Percentiles rank a stretch among this genome's conserved stretches.
phyloP scores from a whole-genome alignment of 352 stramenopile species.

The Phytophthora ramorum region DNA sequence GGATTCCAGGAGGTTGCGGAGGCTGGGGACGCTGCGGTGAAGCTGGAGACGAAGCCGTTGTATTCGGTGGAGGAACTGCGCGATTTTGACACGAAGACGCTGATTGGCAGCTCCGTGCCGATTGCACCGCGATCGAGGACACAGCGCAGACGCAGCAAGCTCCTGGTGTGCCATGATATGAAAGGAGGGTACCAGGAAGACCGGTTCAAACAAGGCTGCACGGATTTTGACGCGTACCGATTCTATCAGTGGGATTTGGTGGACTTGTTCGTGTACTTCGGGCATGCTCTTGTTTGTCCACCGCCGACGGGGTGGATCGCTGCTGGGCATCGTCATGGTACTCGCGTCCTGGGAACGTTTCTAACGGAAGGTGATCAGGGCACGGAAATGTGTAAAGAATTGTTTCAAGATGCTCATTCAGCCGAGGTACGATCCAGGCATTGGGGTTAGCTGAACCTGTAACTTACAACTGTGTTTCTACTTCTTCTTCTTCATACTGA shows the following conservation, averaged over 20 bases:
- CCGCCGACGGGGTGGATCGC: slow-evolving; percentile 52
- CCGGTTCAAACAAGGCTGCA: slow-evolving; percentile 47
- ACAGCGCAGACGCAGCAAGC: slow-evolving; percentile 44
- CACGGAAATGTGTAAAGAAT: slow-evolving; percentile 28
- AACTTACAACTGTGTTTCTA: neutral
- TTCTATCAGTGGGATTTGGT: slow-evolving; percentile 67
- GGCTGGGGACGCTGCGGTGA: neutral
- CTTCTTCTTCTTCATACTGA: neutral
- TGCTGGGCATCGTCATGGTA: slow-evolving; percentile 55
- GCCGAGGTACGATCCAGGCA: slow-evolving; percentile 27
- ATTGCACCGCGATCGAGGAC: slow-evolving; percentile 34
- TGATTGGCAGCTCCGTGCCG: slow-evolving; percentile 27
- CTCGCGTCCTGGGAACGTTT: slow-evolving; percentile 53
- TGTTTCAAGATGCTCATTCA: slow-evolving; percentile 37
- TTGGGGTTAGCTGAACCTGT: neutral
- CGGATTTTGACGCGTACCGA: slow-evolving; percentile 46
- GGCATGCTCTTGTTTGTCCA: slow-evolving; percentile 57
- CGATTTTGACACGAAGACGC: slow-evolving; percentile 22
- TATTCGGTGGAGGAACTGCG: slow-evolving; percentile 41
- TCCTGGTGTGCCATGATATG: slow-evolving; percentile 70
- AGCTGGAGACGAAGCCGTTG: slow-evolving; percentile 40
- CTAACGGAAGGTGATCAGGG: slow-evolving; percentile 51
- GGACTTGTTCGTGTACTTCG: slow-evolving; percentile 68
- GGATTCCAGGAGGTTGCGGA: slow-evolving; percentile 25
- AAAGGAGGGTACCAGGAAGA: slow-evolving; percentile 54